phyloP scores from a whole-genome alignment of 495 filamentous ascomycete genomes.

The Jackrogersella multiformis region DNA sequence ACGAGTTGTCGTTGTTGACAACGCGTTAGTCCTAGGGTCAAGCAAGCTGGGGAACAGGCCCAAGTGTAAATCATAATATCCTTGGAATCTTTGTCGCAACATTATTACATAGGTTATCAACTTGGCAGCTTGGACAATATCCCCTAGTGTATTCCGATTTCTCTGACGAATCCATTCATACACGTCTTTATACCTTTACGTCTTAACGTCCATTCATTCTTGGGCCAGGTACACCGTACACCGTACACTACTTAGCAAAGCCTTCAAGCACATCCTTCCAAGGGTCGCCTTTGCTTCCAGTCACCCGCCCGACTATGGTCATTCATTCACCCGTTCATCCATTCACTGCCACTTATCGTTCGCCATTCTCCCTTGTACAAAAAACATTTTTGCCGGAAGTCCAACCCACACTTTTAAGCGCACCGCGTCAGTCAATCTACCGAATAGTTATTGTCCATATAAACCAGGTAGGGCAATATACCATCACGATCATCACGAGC shows the following conservation, averaged over 20 bases:
- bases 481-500: conserved; percentile 19
- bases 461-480: conserved; percentile 25
- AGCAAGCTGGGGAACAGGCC: conserved; percentile 3
- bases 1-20: conserved; percentile 1
- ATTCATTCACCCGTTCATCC: too few species aligned
- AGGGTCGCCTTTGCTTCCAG: too few species aligned
- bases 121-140: too few species aligned
- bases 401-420: conserved; percentile 20
- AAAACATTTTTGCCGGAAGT: conserved; percentile 27
- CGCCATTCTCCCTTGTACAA: background rate
- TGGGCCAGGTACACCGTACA: too few species aligned
- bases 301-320: too few species aligned
- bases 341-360: background rate
- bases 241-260: too few species aligned
- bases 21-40: background rate
- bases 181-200: background rate
- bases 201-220: background rate
- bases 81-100: background rate
- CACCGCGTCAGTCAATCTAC: conserved; percentile 27
- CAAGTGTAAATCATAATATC: background rate
- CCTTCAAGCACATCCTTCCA: too few species aligned
- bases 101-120: background rate
- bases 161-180: background rate
- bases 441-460: conserved; percentile 26
- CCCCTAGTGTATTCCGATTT: too few species aligned